Evolutionary conservation across 495 filamentous ascomycete genomes (phyloP), one percentile per base, ranked within the genome.

Genomic region (Niebla homalea): DNA sequence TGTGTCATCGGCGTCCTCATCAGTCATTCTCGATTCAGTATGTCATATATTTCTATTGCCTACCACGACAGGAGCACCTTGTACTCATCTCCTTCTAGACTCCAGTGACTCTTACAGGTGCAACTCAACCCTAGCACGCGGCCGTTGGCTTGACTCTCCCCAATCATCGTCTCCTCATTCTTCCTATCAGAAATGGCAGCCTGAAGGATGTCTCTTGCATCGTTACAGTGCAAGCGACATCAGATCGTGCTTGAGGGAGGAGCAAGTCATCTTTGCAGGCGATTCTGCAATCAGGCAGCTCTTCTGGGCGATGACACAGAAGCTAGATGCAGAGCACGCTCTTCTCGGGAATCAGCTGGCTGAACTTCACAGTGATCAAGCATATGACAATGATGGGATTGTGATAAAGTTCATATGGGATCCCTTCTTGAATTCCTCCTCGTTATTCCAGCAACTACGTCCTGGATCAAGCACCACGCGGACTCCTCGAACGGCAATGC

Each of bases 351-450:
- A 62, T 23, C 51, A 49, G 11, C 47, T 58, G 45, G 57, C 60
- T 19, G 51, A 68, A 11, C 70, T 66, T 51, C 73, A 78, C 54
- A 51, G 52, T 16, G 70, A 77, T 60, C 53, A 58, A 1, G 36
- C 18, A 12, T 74, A 72, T 37, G 52, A 61, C 18, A 58, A 62
- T 4, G 57, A 53, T 11, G 72, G 65, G 36, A 64, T 72, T 19
- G 64, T 36, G 20, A 29, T 81, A 18, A 66, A 77, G 32, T 81
- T 79, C 45, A 54, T 75, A 15, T 82, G 76, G 78, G 77, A 83
- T 60, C 77, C 79, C 3, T 82, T 66, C 62, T 62, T 83, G 26
- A 82, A 82, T 58, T 71, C 70, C 14, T 70, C 73, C 2, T 57
- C 46, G 20, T 58, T 77, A 15, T 51, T 65, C 14, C 52, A 52